Evolutionary conservation across 176 grass and related monocot genomes (phyloP).

Genomic region (Carex littledalei): DNA sequence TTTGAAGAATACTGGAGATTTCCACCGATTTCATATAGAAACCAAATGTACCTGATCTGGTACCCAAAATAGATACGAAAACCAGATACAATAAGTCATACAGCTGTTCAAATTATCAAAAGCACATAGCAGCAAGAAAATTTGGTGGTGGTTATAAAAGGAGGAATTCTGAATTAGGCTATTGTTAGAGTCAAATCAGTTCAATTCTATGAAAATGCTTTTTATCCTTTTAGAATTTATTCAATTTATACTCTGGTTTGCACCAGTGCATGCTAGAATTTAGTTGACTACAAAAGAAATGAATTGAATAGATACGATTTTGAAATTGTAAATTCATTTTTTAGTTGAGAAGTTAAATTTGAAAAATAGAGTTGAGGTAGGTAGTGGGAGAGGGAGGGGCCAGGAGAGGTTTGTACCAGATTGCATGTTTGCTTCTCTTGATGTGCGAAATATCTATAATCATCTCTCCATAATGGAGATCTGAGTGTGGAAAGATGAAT

Average conservation of each 20-base stretch:
- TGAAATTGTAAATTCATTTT: neutral
- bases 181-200: neutral
- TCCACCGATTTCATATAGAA: too few species aligned
- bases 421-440: neutral
- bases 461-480: neutral
- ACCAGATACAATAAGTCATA: too few species aligned
- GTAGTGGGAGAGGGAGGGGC: neutral
- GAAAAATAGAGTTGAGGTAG: neutral
- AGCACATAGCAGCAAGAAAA: too few species aligned
- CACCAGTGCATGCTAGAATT: neutral
- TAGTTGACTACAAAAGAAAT: neutral
- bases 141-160: neutral
- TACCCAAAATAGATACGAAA: too few species aligned
- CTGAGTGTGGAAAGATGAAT: neutral
- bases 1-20: too few species aligned
- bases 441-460: neutral
- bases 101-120: too few species aligned
- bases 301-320: neutral
- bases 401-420: neutral
- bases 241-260: neutral
- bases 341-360: neutral
- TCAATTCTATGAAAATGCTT: neutral
- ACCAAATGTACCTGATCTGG: too few species aligned
- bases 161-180: neutral
- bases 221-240: neutral